phyloP scores from a whole-genome alignment of 2,329 filamentous ascomycete genomes.

The Calonectria honghensis region DNA sequence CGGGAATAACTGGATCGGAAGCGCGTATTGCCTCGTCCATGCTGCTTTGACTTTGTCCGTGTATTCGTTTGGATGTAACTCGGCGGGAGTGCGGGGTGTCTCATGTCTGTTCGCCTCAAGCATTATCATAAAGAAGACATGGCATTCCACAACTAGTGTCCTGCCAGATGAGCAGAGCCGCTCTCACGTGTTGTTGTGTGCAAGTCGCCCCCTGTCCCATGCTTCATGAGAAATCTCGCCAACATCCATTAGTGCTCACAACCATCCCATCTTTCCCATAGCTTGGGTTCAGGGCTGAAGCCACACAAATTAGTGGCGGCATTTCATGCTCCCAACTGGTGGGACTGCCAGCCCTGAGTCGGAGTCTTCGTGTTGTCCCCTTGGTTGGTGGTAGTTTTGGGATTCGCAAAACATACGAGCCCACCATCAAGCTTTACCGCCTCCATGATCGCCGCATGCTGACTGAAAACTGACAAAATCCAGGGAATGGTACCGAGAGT shows the following conservation, averaged over 20 bases:
- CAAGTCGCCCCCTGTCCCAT: constrained; percentile 41
- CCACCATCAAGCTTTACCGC: constrained; percentile 39
- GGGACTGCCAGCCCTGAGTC: constrained; percentile 10
- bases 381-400: constrained; percentile 34
- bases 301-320: constrained; percentile 33
- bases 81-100: constrained; percentile 13
- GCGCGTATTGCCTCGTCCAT: constrained; percentile 34
- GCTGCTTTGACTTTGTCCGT: constrained; percentile 21
- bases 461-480: constrained; percentile 21
- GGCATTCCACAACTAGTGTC: background rate
- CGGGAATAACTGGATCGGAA: constrained; percentile 15
- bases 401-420: constrained; percentile 35
- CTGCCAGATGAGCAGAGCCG: constrained; percentile 9
- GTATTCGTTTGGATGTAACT: constrained; percentile 3
- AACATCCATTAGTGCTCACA: constrained; percentile 33
- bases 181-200: constrained; percentile 34
- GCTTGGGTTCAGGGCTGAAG: constrained; percentile 47
- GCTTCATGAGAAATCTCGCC: constrained; percentile 8
- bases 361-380: constrained; percentile 28
- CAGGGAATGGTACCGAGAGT: constrained; percentile 31
- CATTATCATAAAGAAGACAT: background rate
- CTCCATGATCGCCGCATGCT: constrained; percentile 32
- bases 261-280: constrained; percentile 43
- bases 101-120: background rate
- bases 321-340: constrained; percentile 10